Evolutionary conservation across 2,329 filamentous ascomycete genomes (phyloP).

Genomic region (Fusarium sp.): DNA sequence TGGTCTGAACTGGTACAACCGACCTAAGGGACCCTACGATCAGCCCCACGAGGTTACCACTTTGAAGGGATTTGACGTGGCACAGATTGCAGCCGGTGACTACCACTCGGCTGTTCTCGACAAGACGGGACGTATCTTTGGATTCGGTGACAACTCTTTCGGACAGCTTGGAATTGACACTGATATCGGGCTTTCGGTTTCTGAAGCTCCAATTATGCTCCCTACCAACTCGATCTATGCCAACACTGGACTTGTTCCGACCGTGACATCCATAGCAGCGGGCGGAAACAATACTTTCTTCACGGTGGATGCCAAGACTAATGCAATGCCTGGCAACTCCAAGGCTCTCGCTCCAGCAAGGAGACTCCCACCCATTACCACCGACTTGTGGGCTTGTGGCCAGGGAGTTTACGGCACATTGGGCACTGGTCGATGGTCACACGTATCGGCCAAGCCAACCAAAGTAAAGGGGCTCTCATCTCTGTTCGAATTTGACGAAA

Average conservation of each 20-base stretch:
- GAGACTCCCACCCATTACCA: conserved; percentile 48
- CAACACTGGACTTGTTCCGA: conserved; percentile 69
- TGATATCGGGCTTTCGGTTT: conserved; percentile 67
- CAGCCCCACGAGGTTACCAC: conserved; percentile 81
- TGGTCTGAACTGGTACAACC: conserved; percentile 81
- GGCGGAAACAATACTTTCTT: conserved; percentile 91
- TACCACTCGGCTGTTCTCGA: conserved; percentile 86
- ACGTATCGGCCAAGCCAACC: conserved; percentile 79
- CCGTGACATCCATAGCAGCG: conserved; percentile 81
- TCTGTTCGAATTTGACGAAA: conserved; percentile 88
- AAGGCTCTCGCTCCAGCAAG: conserved; percentile 46
- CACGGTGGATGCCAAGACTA: conserved; percentile 79
- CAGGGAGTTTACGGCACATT: conserved; percentile 85
- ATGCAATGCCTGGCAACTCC: conserved; percentile 35
- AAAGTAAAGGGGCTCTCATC: conserved; percentile 87
- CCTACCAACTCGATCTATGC: conserved; percentile 78
- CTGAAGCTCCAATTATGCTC: conserved; percentile 77
- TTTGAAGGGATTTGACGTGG: conserved; percentile 76
- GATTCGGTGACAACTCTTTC: conserved; percentile 89
- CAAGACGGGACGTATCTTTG: conserved; percentile 79
- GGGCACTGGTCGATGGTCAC: conserved; percentile 89
- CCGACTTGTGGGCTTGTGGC: conserved; percentile 87
- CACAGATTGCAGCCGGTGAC: conserved; percentile 84
- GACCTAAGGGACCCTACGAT: conserved; percentile 82
- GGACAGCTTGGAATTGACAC: conserved; percentile 91